Evolutionary conservation across 73 alveolate species (phyloP), one percentile per base, ranked within the genome.

Genomic region (Paramecium biaurelia): DNA sequence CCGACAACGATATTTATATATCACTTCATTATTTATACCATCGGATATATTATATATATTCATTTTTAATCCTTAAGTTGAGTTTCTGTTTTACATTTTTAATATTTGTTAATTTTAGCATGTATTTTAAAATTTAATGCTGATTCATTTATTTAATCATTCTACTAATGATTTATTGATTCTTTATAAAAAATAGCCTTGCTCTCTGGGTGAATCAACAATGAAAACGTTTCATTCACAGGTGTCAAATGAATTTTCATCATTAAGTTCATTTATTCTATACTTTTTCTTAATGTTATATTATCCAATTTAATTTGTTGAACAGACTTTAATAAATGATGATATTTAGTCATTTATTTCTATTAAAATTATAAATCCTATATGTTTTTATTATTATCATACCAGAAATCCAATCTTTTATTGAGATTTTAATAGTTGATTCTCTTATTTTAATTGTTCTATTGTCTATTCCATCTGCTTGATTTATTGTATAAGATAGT

Each of bases 1-100:
- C 98, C 99, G 99, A 98, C 93, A 97, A 97, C 98, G 24, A 63
- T 63, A 63, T 15, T 53, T 53, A 18, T 15, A 18, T 0, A 18
- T 18, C 4, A 32, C 2, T 15, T 3, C 18, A 18, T n/a, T 53
- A 49, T 49, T 49, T 49, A 49, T 49, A 49, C 2, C 30, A 0
- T 49, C 0, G 63, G 26, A 12, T 49, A 2, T n/a, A 18, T 7
- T 7, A 7, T 12, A 15, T 18, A 53, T 53, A 18, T 5, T 63
- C 84, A 63, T 63, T 63, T 63, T 24, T 63, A n/a, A 6, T 63
- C 84, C 11, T 32, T 63, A 2, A 26, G 24, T 32, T 63, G 8
- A 0, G 84, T 26, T 18, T 63, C 84, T 1, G 84, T 63, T 63
- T 63, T 63, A 24, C 84, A 63, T 26, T 63, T 63, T 63, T 63